Percentiles rank a stretch among this genome's conserved stretches.
Evolutionary conservation across 2,329 filamentous ascomycete species (phyloP).

Genomic region (Chaetothyriales sp.): DNA sequence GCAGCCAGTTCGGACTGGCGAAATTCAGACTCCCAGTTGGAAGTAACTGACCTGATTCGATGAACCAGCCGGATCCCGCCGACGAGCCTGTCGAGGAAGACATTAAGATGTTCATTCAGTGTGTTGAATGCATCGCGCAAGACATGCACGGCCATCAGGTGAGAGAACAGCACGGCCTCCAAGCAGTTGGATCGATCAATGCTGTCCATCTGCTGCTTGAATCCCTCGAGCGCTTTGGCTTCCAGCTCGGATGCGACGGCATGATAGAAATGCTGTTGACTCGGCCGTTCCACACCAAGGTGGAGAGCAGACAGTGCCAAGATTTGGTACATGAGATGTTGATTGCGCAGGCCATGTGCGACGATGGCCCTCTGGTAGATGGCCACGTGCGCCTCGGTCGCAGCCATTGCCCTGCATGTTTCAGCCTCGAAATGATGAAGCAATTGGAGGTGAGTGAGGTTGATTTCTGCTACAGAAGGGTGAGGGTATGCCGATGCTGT

Average conservation of each 20-base stretch:
- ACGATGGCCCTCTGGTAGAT: constrained; percentile 2
- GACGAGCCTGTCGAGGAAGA: constrained; percentile 19
- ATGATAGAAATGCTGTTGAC: constrained; percentile 5
- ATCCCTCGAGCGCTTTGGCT: constrained; percentile 8
- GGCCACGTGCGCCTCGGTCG: neutral
- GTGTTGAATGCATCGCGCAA: constrained; percentile 34
- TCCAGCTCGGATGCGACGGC: constrained; percentile 12
- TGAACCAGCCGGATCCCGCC: constrained; percentile 18
- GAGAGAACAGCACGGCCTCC: constrained; percentile 12
- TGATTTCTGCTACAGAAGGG: constrained; percentile 8
- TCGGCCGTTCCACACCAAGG: constrained; percentile 25
- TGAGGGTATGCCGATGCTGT: neutral
- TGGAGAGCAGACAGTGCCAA: constrained; percentile 18
- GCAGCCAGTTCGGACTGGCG: constrained; percentile 6
- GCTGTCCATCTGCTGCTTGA: constrained; percentile 7
- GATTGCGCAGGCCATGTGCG: constrained; percentile 21
- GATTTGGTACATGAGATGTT: constrained; percentile 18
- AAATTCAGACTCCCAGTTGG: constrained; percentile 4
- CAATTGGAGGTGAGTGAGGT: constrained; percentile 22
- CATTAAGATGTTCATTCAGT: constrained; percentile 25
- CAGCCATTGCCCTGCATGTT: constrained; percentile 17
- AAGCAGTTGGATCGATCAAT: constrained; percentile 10
- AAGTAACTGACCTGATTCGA: constrained; percentile 13
- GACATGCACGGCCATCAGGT: constrained; percentile 10
- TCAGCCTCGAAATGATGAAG: constrained; percentile 18